phyloP scores from a whole-genome alignment of 129 eudicot genomes.

The Kitagawia praeruptora region DNA sequence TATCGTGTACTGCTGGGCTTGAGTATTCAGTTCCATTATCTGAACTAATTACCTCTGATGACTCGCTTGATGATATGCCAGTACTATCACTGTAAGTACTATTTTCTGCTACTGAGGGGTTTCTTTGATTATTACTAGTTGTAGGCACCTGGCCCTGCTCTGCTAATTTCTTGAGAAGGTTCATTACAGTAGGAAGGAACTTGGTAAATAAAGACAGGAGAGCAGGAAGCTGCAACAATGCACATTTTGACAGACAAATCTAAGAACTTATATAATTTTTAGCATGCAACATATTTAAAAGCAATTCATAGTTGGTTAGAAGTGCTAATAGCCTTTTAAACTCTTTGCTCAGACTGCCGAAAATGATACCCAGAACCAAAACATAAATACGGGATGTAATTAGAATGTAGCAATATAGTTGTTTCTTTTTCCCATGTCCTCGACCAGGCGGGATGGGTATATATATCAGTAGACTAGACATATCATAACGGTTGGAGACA shows the following conservation, averaged over 20 bases:
- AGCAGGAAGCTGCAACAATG: constrained; percentile 68
- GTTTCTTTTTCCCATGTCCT: background rate
- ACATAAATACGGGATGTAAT: background rate
- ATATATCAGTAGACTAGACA: background rate
- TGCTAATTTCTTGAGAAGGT: constrained; percentile 78
- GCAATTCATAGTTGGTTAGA: background rate
- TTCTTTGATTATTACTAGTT: constrained; percentile 34
- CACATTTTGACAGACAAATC: constrained; percentile 1
- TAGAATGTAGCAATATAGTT: background rate
- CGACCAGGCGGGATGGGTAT: background rate
- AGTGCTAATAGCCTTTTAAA: background rate
- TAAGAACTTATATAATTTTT: background rate
- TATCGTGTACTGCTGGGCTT: constrained; percentile 40
- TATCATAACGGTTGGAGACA: background rate
- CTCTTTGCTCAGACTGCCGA: background rate
- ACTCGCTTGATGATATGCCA: constrained; percentile 56
- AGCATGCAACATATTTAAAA: background rate
- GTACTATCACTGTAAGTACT: constrained; percentile 36
- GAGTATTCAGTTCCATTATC: constrained; percentile 67
- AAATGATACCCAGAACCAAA: background rate
- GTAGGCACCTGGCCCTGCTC: constrained; percentile 68
- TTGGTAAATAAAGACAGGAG: constrained; percentile 72
- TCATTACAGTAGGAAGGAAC: constrained; percentile 78
- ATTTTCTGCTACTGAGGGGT: constrained; percentile 36
- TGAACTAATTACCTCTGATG: constrained; percentile 44